These are phyloP conservation scores for Coemansia sp. DNA, from an alignment of 192 early-diverging fungal species.

Conservation along the genomic window DNA sequence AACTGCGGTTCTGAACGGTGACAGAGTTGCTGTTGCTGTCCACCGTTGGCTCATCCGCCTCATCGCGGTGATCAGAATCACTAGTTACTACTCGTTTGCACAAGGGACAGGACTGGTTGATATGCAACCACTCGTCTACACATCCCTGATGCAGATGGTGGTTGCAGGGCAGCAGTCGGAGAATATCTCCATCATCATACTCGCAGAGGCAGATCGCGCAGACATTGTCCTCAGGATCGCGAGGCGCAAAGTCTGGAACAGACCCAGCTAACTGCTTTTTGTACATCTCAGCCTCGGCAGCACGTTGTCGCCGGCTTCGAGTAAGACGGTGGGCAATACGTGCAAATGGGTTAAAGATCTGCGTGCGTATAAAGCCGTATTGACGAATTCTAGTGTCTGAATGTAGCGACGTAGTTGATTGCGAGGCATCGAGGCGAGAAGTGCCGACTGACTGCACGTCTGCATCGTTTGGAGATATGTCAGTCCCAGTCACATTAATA, in stretches of 20 bases:
- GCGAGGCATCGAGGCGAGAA: constrained; percentile 11
- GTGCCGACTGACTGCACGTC: constrained; percentile 4
- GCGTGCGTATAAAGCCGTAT: constrained; percentile 28
- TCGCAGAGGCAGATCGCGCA: constrained; percentile 78
- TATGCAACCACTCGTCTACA: constrained; percentile 77
- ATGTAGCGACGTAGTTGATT: constrained; percentile 40
- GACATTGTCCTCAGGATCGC: constrained; percentile 62
- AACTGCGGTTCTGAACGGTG: neutral
- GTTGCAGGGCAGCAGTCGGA: constrained; percentile 69
- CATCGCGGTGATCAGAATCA: neutral
- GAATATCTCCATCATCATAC: constrained; percentile 75
- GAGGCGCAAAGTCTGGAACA: constrained; percentile 53
- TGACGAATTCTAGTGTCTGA: constrained; percentile 15
- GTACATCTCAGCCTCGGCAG: constrained; percentile 39
- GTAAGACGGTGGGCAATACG: constrained; percentile 46
- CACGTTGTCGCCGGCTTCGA: constrained; percentile 44
- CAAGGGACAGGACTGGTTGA: constrained; percentile 73
- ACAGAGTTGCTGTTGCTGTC: neutral
- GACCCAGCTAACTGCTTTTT: constrained; percentile 43
- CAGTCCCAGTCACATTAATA: no score
- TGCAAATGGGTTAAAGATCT: constrained; percentile 44
- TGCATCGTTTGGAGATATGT: neutral
- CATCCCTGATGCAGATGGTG: constrained; percentile 85
- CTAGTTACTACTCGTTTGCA: constrained; percentile 61
- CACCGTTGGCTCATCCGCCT: neutral